Evolutionary conservation across 306 rosid genomes (phyloP), one percentile per base, ranked within the genome.

Genomic region (Dalbergia cultrata): DNA sequence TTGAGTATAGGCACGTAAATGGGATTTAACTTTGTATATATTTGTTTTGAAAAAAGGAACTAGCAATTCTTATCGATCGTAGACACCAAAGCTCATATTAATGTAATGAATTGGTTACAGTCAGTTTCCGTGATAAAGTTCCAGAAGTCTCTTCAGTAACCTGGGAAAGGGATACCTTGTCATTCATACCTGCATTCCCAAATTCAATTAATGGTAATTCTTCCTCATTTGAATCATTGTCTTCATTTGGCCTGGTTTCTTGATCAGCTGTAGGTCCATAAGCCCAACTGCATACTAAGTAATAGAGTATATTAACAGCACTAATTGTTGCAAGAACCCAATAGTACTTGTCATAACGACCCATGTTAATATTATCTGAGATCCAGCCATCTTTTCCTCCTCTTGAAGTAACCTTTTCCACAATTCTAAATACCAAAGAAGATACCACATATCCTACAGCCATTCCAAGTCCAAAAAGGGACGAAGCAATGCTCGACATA

Each of bases 331-430:
- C 88, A 41, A 88, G 92, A 73, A 88, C 26, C 89, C 92, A 86
- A 18, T 82, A 89, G 73, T 84, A 89, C 44, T 76, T 80, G 70
- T 91, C 92, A 65, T 72, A 89, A 19, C 58, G 89, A 7, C 85
- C 93, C 67, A 59, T 84, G 71, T 89, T 89, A 13, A 86, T 83
- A 52, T 83, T 83, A 54, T 79, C 82, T 9, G 92, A 84, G 80
- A 89, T 85, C 93, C 96, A 91, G 45, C 89, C 84, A 49, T 75
- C 80, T n/a, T 80, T 87, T n/a, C 91, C 94, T 3, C 86, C 89
- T 68, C 83, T 84, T 8, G 90, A 89, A 49, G 89, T 89, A 4
- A 72, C 14, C 16, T 58, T 67, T 70, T 89, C 82, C 73, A 84
- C 88, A 11, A 68, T 43, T 69, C 75, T 86, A 54, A 88, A 67